Evolutionary conservation across 805 yeast genomes (phyloP).

Genomic region (Myxozyma neglecta): DNA sequence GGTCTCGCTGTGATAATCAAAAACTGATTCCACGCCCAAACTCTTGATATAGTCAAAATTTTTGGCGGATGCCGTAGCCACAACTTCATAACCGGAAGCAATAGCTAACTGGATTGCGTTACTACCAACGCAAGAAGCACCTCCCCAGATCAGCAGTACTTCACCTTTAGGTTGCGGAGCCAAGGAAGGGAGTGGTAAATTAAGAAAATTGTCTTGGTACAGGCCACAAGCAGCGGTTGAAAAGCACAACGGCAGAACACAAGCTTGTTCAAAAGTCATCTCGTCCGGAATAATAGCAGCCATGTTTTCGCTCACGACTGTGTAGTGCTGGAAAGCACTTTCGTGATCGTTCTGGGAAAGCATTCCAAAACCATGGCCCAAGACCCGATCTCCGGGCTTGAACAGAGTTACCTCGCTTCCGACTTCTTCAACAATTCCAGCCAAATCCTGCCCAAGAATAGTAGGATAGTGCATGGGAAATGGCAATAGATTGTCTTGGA

Average conservation of each 20-base stretch:
- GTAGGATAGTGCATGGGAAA: slow-evolving; percentile 18
- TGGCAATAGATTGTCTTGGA: not conserved
- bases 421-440: slow-evolving; percentile 36
- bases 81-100: slow-evolving; percentile 48
- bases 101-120: slow-evolving; percentile 61
- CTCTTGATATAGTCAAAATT: slow-evolving; percentile 46
- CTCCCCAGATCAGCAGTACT: slow-evolving; percentile 58
- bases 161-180: not conserved
- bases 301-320: not conserved
- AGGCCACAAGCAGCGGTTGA: slow-evolving; percentile 30
- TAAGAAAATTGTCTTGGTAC: not conserved
- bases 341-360: not conserved
- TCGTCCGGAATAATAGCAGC: slow-evolving; percentile 23
- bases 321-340: slow-evolving; percentile 2
- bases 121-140: slow-evolving; percentile 63
- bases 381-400: slow-evolving; percentile 33
- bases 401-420: slow-evolving; percentile 21
- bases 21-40: slow-evolving; percentile 53
- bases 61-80: slow-evolving; percentile 54
- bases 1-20: slow-evolving; percentile 46
- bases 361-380: not conserved
- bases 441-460: slow-evolving; percentile 34
- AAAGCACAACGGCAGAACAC: slow-evolving; percentile 31
- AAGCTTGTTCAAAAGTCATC: slow-evolving; percentile 28
- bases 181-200: not conserved